phyloP scores from a whole-genome alignment of 2,329 filamentous ascomycete genomes.

The Trichoderma pleuroti region DNA sequence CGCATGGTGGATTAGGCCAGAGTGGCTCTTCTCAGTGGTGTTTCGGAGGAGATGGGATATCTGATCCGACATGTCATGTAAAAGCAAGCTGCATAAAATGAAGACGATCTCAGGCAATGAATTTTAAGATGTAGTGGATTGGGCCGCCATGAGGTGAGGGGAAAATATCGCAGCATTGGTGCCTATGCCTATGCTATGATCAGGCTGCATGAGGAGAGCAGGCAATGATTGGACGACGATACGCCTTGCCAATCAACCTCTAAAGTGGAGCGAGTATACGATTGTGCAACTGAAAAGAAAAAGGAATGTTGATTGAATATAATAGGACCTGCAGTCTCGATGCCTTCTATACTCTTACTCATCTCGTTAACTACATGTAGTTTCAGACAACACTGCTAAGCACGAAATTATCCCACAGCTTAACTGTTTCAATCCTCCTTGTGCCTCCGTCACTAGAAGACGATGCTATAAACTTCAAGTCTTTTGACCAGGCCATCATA shows the following conservation, averaged over 20 bases:
- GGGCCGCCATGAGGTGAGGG: neutral
- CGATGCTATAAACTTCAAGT: neutral
- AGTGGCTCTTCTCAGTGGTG: too few species aligned
- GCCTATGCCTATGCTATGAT: too few species aligned
- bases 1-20: constrained; percentile 21
- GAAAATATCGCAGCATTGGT: neutral
- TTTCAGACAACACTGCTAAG: neutral
- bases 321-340: neutral
- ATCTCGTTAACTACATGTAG: neutral
- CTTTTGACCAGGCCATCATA: neutral
- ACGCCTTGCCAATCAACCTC: neutral
- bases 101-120: neutral
- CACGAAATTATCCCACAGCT: neutral
- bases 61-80: too few species aligned
- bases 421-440: rapidly evolving
- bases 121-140: neutral
- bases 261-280: neutral
- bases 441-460: neutral
- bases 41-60: too few species aligned
- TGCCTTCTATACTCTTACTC: neutral
- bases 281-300: neutral
- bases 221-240: neutral
- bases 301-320: neutral
- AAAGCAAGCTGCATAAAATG: neutral
- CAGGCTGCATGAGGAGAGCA: too few species aligned